Conservation (phyloP, 2,329 filamentous ascomycete genomes). For the Pezicula radicicola region DNA sequence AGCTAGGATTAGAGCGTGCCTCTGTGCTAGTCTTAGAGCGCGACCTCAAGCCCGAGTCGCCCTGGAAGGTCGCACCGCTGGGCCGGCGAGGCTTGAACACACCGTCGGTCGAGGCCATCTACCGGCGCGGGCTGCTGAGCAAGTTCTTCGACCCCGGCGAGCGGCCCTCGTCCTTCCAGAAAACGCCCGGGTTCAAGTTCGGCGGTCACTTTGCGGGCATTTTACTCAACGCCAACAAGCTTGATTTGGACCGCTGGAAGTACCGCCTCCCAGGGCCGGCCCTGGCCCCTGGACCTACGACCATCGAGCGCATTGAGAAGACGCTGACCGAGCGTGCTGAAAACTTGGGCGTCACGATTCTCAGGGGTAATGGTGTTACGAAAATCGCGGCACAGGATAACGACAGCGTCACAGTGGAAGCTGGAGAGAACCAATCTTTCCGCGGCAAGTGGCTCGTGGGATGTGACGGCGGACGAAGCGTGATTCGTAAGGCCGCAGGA, state of each 20-base stretch:
- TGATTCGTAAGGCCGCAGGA: neutral
- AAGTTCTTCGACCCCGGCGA: too few relatives aligned
- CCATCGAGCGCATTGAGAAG: neutral
- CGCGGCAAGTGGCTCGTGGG: neutral
- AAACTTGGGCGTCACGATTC: neutral
- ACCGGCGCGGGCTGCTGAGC: neutral
- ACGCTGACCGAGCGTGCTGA: neutral
- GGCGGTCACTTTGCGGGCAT: neutral
- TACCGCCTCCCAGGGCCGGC: neutral
- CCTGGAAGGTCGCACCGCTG: neutral
- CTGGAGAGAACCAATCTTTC: neutral
- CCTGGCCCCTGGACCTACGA: neutral
- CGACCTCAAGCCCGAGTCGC: neutral
- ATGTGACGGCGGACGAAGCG: neutral
- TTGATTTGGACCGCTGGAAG: neutral
- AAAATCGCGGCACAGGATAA: neutral
- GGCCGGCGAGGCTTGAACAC: neutral
- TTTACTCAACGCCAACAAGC: neutral
- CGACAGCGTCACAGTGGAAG: neutral
- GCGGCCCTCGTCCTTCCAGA: too few relatives aligned
- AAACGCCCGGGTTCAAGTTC: neutral
- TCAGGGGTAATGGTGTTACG: neutral
- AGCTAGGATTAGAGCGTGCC: constrained; percentile 28
- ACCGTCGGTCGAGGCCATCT: neutral
- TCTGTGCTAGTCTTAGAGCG: constrained; percentile 36